Evolutionary conservation across 2,329 filamentous ascomycete species (phyloP).

Genomic region (Aspergillus vadensis): DNA sequence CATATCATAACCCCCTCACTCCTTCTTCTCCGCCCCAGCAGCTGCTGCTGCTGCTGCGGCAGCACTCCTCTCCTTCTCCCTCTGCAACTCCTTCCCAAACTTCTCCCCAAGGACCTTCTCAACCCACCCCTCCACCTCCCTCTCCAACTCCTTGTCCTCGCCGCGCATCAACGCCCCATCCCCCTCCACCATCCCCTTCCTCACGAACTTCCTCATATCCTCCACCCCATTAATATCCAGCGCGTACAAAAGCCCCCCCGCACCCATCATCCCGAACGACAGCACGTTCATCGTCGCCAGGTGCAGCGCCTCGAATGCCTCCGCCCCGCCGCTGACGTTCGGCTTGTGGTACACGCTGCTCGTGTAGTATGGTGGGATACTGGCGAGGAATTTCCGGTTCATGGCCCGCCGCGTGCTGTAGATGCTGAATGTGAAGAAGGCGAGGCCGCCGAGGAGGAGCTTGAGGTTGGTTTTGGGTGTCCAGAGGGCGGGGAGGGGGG

Average conservation of each 20-base stretch:
- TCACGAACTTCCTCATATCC: constrained; percentile 65
- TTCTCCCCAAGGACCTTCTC: constrained; percentile 49
- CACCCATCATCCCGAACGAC: constrained; percentile 71
- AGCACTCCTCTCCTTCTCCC: constrained; percentile 23
- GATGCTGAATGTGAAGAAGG: constrained; percentile 73
- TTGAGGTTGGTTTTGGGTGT: constrained; percentile 35
- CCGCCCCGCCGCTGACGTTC: constrained; percentile 63
- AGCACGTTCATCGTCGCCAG: constrained; percentile 84
- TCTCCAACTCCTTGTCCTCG: constrained; percentile 44
- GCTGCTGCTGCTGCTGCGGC: background rate
- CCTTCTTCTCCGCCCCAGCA: constrained; percentile 6
- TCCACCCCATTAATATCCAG: constrained; percentile 73
- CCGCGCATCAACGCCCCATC: constrained; percentile 41
- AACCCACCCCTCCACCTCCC: constrained; percentile 58
- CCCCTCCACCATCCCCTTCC: constrained; percentile 60
- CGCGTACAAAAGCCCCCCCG: constrained; percentile 73
- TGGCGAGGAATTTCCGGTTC: constrained; percentile 62
- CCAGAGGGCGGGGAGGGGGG: constrained; percentile 19
- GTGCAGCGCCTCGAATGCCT: constrained; percentile 80
- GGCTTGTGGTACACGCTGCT: constrained; percentile 49
- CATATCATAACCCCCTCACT: background rate
- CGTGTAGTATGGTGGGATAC: constrained; percentile 70
- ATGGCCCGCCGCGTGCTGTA: constrained; percentile 68
- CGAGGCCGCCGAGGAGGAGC: constrained; percentile 72
- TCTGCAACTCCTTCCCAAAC: constrained; percentile 46